Evolutionary conservation across 345 rosid species (phyloP).

Genomic region (Salix dunnii): DNA sequence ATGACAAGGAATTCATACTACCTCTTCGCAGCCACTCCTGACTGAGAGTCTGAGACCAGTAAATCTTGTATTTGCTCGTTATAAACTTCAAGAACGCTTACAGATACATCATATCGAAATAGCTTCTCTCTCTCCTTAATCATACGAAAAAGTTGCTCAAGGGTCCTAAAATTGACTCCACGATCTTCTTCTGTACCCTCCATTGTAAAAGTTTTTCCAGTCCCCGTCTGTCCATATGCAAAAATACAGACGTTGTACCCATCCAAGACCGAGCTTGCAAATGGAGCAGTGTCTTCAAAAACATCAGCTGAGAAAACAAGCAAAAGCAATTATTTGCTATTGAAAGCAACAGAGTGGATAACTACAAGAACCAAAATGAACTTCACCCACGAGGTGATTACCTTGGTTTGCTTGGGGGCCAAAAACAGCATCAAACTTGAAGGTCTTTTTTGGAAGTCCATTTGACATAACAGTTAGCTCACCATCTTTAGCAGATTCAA

Average conservation of each 20-base stretch:
- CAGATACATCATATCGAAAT: slow-evolving; percentile 68
- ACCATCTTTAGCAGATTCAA: slow-evolving; percentile 78
- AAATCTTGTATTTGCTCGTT: slow-evolving; percentile 93
- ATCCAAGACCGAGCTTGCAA: slow-evolving; percentile 87
- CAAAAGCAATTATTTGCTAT: slow-evolving; percentile 7
- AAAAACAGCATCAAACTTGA: slow-evolving; percentile 86
- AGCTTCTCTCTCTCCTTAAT: slow-evolving; percentile 60
- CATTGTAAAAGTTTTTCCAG: slow-evolving; percentile 93
- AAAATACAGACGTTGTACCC: slow-evolving; percentile 94
- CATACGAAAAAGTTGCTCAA: slow-evolving; percentile 68
- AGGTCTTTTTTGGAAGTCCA: slow-evolving; percentile 73
- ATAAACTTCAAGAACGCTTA: slow-evolving; percentile 94
- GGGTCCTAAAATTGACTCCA: slow-evolving; percentile 90
- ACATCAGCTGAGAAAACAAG: slow-evolving; percentile 57
- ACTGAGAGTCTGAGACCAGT: slow-evolving; percentile 54
- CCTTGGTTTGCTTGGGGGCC: slow-evolving; percentile 90
- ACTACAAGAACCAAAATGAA: not conserved
- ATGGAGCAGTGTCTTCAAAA: slow-evolving; percentile 82
- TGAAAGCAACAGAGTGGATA: slow-evolving; percentile 3
- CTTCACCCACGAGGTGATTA: slow-evolving; percentile 23
- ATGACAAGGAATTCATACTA: slow-evolving; percentile 10
- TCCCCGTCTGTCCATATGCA: slow-evolving; percentile 97
- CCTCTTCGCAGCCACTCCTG: slow-evolving; percentile 65
- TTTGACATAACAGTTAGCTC: slow-evolving; percentile 73
- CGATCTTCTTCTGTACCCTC: slow-evolving; percentile 83